Evolutionary conservation across 257 asterid species (phyloP).

Genomic region (Nyctanthes arbortristis): DNA sequence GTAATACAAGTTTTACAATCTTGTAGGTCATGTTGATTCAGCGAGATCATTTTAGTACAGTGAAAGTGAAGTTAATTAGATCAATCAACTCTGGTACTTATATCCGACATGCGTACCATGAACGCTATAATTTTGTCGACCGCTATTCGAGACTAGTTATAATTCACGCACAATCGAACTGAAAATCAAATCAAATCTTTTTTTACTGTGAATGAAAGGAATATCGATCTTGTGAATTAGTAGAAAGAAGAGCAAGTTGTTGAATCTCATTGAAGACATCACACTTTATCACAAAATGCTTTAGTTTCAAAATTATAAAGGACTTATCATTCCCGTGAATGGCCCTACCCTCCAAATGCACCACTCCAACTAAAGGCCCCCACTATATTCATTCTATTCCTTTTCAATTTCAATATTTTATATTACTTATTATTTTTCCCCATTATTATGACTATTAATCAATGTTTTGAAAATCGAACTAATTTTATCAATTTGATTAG

Average conservation of each 20-base stretch:
- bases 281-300: background rate
- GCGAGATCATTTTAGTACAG: background rate
- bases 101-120: background rate
- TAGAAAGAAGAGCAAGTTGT: background rate
- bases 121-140: background rate
- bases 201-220: background rate
- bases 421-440: background rate
- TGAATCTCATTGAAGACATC: background rate
- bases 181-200: conserved; percentile 1
- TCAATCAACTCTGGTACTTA: background rate
- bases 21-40: background rate
- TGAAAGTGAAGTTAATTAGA: background rate
- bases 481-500: background rate
- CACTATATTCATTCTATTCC: background rate
- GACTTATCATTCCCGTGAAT: background rate
- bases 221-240: background rate
- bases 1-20: background rate
- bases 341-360: conserved; percentile 5
- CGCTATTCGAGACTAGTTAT: background rate
- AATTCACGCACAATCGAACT: background rate
- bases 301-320: background rate
- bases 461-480: background rate
- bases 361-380: background rate
- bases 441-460: background rate
- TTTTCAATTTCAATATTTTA: background rate